Percentiles rank a stretch among this genome's conserved stretches.
Evolutionary conservation across 371 early-diverging fungal species (phyloP).

Genomic region (Apophysomyces elegans): DNA sequence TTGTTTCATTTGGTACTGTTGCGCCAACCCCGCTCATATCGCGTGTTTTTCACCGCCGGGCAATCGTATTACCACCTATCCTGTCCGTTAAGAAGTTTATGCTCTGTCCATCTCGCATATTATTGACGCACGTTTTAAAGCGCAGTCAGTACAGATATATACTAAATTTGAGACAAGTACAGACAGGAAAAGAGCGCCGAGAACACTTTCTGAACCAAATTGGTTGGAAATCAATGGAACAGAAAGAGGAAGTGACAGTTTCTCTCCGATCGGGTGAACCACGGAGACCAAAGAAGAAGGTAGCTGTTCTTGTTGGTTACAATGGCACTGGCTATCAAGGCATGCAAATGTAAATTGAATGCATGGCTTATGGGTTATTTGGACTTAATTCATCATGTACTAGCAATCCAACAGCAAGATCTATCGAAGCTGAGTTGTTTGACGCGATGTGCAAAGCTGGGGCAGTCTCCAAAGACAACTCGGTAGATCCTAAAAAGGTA

Average conservation of each 20-base stretch:
- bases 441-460: constrained; percentile 75
- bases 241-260: neutral
- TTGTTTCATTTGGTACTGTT: no score
- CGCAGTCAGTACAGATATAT: neutral
- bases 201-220: constrained; percentile 26
- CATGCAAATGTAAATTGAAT: constrained; percentile 84
- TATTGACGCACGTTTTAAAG: neutral
- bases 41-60: no score
- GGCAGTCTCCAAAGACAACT: constrained; percentile 77
- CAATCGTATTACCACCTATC: no score
- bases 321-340: constrained; percentile 96
- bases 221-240: constrained; percentile 17
- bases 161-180: constrained; percentile 23
- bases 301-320: constrained; percentile 89
- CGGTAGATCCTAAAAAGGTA: constrained; percentile 81
- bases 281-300: constrained; percentile 84
- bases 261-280: constrained; percentile 13
- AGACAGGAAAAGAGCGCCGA: constrained; percentile 47
- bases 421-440: constrained; percentile 85
- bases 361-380: neutral
- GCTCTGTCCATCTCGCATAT: neutral
- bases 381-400: neutral
- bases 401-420: constrained; percentile 71
- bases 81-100: neutral
- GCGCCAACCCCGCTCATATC: no score